phyloP scores from a whole-genome alignment of 371 early-diverging fungal genomes.

The Haplosporangium sp. region DNA sequence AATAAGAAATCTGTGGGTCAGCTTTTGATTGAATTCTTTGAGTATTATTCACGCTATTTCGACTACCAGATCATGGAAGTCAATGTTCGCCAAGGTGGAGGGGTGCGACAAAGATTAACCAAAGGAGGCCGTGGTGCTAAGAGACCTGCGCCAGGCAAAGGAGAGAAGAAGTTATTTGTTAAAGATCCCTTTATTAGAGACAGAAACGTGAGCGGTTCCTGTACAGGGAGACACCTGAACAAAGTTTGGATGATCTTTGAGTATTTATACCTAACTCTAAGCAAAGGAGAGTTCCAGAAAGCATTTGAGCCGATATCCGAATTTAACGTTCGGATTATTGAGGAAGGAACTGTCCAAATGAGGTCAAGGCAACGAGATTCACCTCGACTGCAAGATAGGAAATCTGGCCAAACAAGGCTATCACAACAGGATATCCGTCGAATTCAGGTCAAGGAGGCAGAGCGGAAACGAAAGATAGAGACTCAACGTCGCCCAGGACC shows the following conservation, averaged over 20 bases:
- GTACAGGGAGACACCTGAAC: slow-evolving; percentile 16
- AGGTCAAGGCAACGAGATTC: background rate
- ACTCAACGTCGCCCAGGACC: background rate
- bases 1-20: slow-evolving; percentile 47
- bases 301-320: slow-evolving; percentile 19
- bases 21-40: slow-evolving; percentile 49
- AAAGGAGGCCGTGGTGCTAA: background rate
- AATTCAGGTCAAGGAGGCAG: slow-evolving; percentile 18
- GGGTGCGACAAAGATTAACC: slow-evolving; percentile 9
- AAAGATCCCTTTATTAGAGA: slow-evolving; percentile 52
- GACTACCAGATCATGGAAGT: slow-evolving; percentile 54
- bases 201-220: slow-evolving; percentile 38
- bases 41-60: slow-evolving; percentile 44
- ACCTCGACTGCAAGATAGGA: background rate
- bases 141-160: slow-evolving; percentile 15
- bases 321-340: background rate
- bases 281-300: slow-evolving; percentile 22
- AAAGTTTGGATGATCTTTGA: slow-evolving; percentile 45
- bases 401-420: no score
- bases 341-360: background rate
- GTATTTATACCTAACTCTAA: slow-evolving; percentile 27
- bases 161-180: slow-evolving; percentile 40
- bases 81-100: slow-evolving; percentile 47
- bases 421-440: background rate
- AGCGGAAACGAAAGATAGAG: slow-evolving; percentile 11